Conservation (phyloP, 495 filamentous ascomycete genomes). For the Penicillium pulvis region DNA sequence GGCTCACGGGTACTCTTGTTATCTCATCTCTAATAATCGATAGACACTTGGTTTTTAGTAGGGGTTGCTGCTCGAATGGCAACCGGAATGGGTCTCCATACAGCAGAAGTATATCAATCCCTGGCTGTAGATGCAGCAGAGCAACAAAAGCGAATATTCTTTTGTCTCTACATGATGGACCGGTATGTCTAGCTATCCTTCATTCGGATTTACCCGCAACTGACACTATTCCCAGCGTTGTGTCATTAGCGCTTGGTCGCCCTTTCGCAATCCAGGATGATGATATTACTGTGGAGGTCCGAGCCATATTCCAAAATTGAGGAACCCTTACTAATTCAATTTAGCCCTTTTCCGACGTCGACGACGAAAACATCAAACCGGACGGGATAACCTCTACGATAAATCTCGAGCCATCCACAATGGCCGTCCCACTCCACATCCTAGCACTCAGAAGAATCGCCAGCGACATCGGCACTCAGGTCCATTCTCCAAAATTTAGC, state of each 20-base stretch:
- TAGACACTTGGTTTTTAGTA: constrained; percentile 39
- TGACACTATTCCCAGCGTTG: constrained; percentile 27
- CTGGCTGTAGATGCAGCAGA: constrained; percentile 31
- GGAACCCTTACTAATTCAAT: not conserved
- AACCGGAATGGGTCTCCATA: constrained; percentile 37
- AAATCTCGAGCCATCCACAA: constrained; percentile 31
- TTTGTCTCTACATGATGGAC: constrained; percentile 50
- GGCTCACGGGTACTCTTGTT: not conserved
- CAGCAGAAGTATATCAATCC: constrained; percentile 23
- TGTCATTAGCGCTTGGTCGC: constrained; percentile 41
- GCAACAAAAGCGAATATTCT: constrained; percentile 41
- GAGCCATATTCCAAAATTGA: not conserved
- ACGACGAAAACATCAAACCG: constrained; percentile 37
- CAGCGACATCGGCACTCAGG: constrained; percentile 34
- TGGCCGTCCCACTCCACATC: constrained; percentile 44
- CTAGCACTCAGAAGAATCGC: constrained; percentile 38
- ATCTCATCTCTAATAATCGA: not conserved
- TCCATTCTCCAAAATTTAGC: constrained; percentile 24
- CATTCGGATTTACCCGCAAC: not conserved
- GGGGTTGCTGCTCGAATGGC: constrained; percentile 38
- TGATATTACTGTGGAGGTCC: constrained; percentile 39
- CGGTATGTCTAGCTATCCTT: constrained; percentile 24
- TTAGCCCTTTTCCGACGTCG: constrained; percentile 36
- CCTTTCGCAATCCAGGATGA: constrained; percentile 44
- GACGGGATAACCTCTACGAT: constrained; percentile 20